A percentile compares a stretch with the other conserved stretches of the same genome.
phyloP scores from a whole-genome alignment of 345 rosid species.

The Syzygium aromaticum region DNA sequence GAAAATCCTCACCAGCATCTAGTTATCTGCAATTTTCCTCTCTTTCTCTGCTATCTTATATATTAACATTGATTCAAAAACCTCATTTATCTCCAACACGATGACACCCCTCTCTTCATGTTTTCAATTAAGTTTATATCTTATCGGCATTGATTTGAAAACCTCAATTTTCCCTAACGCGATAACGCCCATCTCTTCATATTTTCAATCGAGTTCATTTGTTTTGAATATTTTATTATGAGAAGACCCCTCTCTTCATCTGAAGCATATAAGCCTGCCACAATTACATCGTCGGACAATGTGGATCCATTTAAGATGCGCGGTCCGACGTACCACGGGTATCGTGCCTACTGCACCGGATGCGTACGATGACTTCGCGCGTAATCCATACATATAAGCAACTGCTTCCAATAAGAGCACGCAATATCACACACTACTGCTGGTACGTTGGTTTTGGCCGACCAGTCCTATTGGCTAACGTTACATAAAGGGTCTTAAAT shows the following conservation, averaged over 20 bases:
- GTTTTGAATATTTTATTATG: background rate
- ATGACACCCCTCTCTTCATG: background rate
- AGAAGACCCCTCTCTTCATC: background rate
- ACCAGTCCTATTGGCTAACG: background rate
- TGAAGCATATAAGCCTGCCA: too few relatives aligned
- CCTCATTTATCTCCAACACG: background rate
- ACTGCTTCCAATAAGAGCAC: background rate
- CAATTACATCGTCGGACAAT: background rate
- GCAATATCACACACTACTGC: background rate
- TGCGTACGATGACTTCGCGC: background rate
- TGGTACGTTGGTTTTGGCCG: background rate
- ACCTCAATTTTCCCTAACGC: background rate
- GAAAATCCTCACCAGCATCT: background rate
- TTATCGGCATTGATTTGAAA: background rate
- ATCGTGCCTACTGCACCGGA: background rate
- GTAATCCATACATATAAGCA: background rate
- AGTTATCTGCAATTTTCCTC: background rate
- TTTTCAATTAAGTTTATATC: background rate
- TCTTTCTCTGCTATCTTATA: background rate
- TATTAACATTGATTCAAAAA: background rate
- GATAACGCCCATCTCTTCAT: background rate
- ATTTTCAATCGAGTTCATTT: background rate
- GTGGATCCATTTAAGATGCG: background rate
- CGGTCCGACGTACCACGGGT: background rate
- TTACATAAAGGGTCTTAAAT: background rate